These are phyloP conservation scores for Aspergillus phoenicis DNA, from an alignment of 2,329 filamentous ascomycete genomes.

Conservation along the genomic window DNA sequence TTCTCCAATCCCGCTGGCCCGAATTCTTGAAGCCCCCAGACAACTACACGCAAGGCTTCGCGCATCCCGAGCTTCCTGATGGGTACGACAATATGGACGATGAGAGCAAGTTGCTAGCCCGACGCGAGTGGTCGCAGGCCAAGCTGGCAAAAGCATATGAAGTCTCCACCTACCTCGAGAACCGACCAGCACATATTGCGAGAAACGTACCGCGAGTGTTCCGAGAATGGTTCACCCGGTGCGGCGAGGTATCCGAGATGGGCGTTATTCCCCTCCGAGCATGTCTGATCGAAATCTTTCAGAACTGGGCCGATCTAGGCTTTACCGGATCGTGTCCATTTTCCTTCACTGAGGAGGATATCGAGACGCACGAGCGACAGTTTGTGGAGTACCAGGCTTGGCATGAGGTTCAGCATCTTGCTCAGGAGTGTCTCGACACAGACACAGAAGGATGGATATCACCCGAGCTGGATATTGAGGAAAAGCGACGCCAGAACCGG, in stretches of 20 bases:
- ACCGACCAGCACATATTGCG: conserved; percentile 26
- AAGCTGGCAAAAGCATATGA: conserved; percentile 36
- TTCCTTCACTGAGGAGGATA: conserved; percentile 31
- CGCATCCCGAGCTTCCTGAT: conserved; percentile 10
- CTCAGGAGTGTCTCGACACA: conserved; percentile 31
- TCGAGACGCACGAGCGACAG: conserved; percentile 30
- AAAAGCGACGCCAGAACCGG: conserved; percentile 29
- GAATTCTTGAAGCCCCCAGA: conserved; percentile 28
- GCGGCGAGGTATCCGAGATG: conserved; percentile 30
- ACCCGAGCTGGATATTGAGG: conserved; percentile 32
- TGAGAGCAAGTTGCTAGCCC: conserved; percentile 15
- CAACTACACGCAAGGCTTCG: conserved; percentile 22
- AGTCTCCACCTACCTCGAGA: conserved; percentile 25
- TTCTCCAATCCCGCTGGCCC: conserved; percentile 33
- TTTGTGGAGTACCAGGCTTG: conserved; percentile 36
- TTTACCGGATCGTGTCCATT: conserved; percentile 33
- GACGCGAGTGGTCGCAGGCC: conserved; percentile 21
- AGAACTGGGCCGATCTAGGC: conserved; percentile 28
- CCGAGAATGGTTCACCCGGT: conserved; percentile 37
- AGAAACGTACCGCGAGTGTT: conserved; percentile 32
- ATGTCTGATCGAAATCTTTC: conserved; percentile 37
- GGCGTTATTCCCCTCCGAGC: conserved; percentile 36
- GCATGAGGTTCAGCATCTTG: conserved; percentile 30
- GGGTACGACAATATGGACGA: neutral
- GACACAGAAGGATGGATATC: conserved; percentile 42